Conservation (phyloP, 179 eudicot species). For the Vitellaria paradoxa region DNA sequence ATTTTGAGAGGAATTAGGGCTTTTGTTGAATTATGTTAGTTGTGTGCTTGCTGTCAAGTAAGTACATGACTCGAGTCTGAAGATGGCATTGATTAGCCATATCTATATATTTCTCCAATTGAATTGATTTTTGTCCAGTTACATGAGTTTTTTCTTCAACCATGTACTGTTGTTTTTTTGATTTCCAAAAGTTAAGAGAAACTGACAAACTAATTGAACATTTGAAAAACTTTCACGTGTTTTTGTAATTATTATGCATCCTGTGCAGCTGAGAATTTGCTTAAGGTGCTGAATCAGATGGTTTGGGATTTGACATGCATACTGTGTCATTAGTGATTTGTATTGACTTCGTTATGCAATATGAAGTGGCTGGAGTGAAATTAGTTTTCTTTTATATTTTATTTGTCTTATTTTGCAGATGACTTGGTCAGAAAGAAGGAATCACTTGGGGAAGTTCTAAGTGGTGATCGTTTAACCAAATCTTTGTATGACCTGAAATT, state of each 20-base stretch:
- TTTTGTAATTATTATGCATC: not conserved
- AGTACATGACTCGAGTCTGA: not conserved
- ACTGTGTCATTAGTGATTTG: not conserved
- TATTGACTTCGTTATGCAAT: not conserved
- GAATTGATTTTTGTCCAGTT: not conserved
- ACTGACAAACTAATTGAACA: not conserved
- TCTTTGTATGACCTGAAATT: constrained; percentile 53
- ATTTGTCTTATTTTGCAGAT: constrained; percentile 34
- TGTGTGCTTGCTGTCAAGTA: constrained; percentile 1
- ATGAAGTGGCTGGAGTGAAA: not conserved
- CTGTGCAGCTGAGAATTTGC: not conserved
- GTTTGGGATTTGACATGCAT: not conserved
- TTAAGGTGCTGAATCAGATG: not conserved
- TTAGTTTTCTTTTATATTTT: not conserved
- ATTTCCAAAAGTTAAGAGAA: not conserved
- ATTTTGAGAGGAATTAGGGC: not conserved
- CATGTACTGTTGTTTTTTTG: not conserved
- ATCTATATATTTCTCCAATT: not conserved
- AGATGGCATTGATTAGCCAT: not conserved
- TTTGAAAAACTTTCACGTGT: not conserved
- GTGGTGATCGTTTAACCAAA: constrained; percentile 54
- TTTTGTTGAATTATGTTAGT: not conserved
- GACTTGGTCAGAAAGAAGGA: constrained; percentile 48
- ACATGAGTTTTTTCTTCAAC: not conserved
- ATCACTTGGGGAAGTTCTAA: constrained; percentile 66